Percentiles rank a stretch among this genome's conserved stretches.
Evolutionary conservation across 352 stramenopile genomes (phyloP).

Genomic region (Globisporangium echinulatum): DNA sequence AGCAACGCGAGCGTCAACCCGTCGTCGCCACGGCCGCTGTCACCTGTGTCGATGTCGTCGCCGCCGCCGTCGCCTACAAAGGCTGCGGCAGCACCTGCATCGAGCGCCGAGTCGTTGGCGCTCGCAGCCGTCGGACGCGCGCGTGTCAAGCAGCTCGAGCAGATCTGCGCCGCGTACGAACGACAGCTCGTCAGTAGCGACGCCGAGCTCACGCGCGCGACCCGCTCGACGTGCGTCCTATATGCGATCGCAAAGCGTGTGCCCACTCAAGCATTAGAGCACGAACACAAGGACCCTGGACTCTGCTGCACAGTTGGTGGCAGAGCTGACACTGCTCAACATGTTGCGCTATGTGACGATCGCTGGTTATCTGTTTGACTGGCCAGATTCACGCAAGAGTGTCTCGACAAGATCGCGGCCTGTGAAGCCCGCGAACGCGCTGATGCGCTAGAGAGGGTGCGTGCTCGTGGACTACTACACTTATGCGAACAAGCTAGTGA

Average conservation of each 20-base stretch:
- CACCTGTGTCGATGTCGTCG: constrained; percentile 1
- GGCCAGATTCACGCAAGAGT: constrained; percentile 26
- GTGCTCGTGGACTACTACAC: too few species aligned
- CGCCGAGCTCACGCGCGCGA: constrained; percentile 36
- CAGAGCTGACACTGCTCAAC: neutral
- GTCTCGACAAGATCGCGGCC: constrained; percentile 28
- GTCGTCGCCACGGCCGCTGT: neutral
- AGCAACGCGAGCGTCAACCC: neutral
- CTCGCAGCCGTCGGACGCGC: constrained; percentile 31
- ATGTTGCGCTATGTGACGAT: neutral
- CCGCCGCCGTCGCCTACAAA: too few species aligned
- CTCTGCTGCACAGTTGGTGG: too few species aligned
- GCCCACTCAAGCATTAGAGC: too few species aligned
- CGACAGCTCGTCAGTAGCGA: constrained; percentile 42
- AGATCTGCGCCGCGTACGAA: constrained; percentile 39
- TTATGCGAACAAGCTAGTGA: too few species aligned
- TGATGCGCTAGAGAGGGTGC: constrained; percentile 29
- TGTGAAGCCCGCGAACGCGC: constrained; percentile 26
- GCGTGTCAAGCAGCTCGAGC: constrained; percentile 34
- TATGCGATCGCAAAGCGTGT: constrained; percentile 5
- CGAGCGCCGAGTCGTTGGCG: constrained; percentile 36
- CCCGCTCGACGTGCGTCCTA: constrained; percentile 28
- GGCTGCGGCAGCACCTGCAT: neutral
- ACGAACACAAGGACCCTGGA: too few species aligned
- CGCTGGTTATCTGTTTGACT: neutral